These are phyloP conservation scores for Oryza coarctata DNA, from an alignment of 176 grass and related monocot species.

Conservation along the genomic window DNA sequence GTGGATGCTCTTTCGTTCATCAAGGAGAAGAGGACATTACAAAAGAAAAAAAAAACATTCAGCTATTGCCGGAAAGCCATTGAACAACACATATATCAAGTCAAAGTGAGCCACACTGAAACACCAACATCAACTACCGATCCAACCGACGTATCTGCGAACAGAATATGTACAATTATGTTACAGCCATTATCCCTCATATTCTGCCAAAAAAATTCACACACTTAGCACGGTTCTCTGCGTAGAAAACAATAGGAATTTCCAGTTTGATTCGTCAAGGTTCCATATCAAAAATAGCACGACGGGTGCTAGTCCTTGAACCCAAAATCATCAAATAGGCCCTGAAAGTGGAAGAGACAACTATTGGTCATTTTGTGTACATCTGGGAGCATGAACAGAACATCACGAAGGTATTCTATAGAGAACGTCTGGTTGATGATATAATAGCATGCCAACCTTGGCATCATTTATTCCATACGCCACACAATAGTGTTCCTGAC, in stretches of 20 bases:
- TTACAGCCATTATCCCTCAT: background rate
- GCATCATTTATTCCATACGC: slow-evolving; percentile 78
- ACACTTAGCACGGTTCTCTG: background rate
- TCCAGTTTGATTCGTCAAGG: background rate
- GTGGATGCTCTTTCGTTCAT: background rate
- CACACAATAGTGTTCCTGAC: slow-evolving; percentile 97
- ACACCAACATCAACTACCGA: background rate
- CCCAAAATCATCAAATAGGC: slow-evolving; percentile 57
- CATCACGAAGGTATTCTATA: background rate
- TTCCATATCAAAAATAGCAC: background rate
- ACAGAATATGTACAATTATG: slow-evolving; percentile 25
- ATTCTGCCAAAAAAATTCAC: background rate
- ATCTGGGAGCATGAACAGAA: background rate
- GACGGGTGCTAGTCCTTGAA: slow-evolving; percentile 35
- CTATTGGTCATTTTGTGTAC: background rate
- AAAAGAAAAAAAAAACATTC: background rate
- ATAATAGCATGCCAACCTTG: slow-evolving; percentile 49
- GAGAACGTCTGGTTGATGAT: background rate
- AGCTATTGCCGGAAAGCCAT: background rate
- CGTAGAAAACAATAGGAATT: background rate
- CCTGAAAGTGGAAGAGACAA: slow-evolving; percentile 41
- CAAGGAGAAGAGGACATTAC: background rate
- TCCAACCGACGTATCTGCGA: background rate
- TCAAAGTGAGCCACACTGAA: background rate
- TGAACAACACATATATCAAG: background rate